These are phyloP conservation scores for Eragrostis tef DNA, from an alignment of 202 grass and related monocot genomes.

Conservation along the genomic window DNA sequence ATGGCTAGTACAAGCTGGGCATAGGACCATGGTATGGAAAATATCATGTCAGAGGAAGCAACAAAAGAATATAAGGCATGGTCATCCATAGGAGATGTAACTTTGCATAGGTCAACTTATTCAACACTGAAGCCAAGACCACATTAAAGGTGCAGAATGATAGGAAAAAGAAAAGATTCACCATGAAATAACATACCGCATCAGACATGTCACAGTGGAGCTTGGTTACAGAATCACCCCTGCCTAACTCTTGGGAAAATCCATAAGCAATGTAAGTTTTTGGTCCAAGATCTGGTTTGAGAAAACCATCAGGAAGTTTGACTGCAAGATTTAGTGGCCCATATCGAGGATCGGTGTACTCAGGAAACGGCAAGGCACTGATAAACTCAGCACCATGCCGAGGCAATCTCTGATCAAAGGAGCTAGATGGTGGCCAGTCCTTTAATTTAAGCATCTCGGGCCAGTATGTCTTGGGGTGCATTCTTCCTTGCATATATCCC, in stretches of 20 bases:
- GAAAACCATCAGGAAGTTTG: conserved; percentile 61
- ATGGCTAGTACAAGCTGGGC: neutral
- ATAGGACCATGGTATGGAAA: neutral
- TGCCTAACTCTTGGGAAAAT: conserved; percentile 65
- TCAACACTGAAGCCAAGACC: too few relatives aligned
- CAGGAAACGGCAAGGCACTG: conserved; percentile 79
- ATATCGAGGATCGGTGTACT: conserved; percentile 75
- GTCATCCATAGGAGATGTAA: neutral
- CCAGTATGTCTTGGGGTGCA: conserved; percentile 50
- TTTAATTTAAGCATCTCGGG: conserved; percentile 88
- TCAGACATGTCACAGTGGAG: conserved; percentile 93
- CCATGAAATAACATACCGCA: conserved; percentile 59
- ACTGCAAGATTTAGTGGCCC: conserved; percentile 74
- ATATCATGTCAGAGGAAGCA: conserved; percentile 4
- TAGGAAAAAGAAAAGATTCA: neutral
- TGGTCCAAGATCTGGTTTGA: conserved; percentile 74
- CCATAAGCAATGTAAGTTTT: conserved; percentile 69
- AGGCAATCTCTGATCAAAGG: conserved; percentile 74
- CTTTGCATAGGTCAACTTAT: too few relatives aligned
- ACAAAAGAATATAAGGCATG: conserved; percentile 5
- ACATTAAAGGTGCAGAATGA: neutral
- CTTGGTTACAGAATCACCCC: conserved; percentile 89
- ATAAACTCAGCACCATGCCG: conserved; percentile 83
- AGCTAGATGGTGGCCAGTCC: conserved; percentile 77
- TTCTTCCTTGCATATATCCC: conserved; percentile 60